phyloP scores from a whole-genome alignment of 345 rosid genomes.

The Viola odorata region DNA sequence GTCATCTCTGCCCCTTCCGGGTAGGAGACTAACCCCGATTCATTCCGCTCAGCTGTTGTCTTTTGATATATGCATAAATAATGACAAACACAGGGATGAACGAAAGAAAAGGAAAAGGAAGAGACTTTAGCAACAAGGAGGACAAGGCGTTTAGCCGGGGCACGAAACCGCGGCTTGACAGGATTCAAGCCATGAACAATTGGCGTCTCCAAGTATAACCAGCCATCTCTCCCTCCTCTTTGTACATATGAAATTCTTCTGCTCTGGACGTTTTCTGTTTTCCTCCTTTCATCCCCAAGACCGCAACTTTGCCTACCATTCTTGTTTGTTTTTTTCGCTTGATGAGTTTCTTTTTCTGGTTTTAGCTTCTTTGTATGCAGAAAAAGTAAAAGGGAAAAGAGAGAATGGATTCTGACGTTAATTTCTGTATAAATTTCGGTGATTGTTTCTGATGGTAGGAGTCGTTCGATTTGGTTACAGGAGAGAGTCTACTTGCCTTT shows the following conservation, averaged over 20 bases:
- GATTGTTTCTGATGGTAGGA: too few relatives aligned
- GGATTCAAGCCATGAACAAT: conserved; percentile 96
- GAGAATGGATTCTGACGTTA: not conserved
- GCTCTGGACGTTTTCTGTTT: conserved; percentile 27
- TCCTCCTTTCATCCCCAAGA: conserved; percentile 48
- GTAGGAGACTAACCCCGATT: too few relatives aligned
- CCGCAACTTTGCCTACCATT: conserved; percentile 58
- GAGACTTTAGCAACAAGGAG: conserved; percentile 59
- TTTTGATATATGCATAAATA: too few relatives aligned
- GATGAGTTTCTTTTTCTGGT: not conserved
- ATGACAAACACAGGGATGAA: too few relatives aligned
- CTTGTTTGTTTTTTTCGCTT: not conserved
- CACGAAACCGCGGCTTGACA: conserved; percentile 61
- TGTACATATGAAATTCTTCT: conserved; percentile 39
- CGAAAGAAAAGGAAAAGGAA: not conserved
- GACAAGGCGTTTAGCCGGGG: conserved; percentile 88
- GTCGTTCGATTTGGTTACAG: too few relatives aligned
- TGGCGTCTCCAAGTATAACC: conserved; percentile 77
- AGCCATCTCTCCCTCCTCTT: conserved; percentile 75
- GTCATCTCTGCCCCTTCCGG: too few relatives aligned
- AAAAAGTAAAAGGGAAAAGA: not conserved
- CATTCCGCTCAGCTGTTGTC: too few relatives aligned
- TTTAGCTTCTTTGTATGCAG: not conserved
- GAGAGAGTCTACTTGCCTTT: too few relatives aligned
- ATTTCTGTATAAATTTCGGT: too few relatives aligned